phyloP scores from a whole-genome alignment of 169 alveolate genomes.

The Plasmodium inui region DNA sequence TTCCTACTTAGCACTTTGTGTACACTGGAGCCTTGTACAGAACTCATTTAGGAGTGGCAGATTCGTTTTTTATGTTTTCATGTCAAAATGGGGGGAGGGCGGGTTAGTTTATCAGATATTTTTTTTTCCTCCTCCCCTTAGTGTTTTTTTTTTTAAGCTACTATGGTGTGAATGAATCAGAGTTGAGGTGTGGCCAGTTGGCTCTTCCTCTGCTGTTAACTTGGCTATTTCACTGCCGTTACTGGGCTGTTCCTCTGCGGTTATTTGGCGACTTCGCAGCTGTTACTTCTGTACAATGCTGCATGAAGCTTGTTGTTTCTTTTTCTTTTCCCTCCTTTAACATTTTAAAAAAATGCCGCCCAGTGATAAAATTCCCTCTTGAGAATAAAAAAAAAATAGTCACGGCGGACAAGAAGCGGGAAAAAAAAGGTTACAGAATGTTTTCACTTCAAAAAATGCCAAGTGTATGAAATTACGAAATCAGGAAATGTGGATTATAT shows the following conservation, averaged over 20 bases:
- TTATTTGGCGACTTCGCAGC: neutral
- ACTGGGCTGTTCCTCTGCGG: neutral
- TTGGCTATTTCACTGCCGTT: neutral
- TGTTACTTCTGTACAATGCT: neutral
- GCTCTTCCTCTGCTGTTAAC: neutral
- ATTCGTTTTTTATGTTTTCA: neutral
- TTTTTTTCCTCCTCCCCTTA: neutral
- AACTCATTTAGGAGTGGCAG: conserved; percentile 3
- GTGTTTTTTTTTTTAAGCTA: neutral
- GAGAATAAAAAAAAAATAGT: neutral
- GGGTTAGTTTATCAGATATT: neutral
- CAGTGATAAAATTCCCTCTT: neutral
- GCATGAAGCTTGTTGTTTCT: neutral
- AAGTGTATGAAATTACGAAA: neutral
- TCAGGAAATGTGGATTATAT: neutral
- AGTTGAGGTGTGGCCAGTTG: neutral
- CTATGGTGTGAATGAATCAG: neutral
- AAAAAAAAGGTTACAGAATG: neutral
- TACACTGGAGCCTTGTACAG: conserved; percentile 41
- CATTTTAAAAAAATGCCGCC: neutral
- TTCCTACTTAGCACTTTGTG: conserved; percentile 30
- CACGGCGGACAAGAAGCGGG: neutral
- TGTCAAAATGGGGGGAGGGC: neutral
- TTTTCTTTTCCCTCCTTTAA: neutral
- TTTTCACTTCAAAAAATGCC: neutral